Conservation (phyloP, 495 filamentous ascomycete species). For the Neurospora discreta region DNA sequence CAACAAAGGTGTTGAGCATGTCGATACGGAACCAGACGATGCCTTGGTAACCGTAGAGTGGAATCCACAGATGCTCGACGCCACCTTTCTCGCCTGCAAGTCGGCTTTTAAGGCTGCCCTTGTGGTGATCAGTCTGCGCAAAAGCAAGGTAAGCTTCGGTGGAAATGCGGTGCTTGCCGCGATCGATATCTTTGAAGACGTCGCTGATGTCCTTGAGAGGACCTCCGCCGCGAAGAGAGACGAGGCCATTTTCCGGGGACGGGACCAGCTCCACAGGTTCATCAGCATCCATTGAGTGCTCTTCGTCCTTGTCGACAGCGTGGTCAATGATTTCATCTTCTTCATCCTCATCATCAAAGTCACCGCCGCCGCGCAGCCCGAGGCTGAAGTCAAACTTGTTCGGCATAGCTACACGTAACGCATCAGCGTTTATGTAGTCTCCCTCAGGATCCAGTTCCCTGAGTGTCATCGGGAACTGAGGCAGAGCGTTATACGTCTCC, state of each 20-base stretch:
- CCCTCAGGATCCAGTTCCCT: background rate
- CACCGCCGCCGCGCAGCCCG: constrained; percentile 12
- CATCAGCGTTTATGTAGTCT: background rate
- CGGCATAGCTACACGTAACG: constrained; percentile 1
- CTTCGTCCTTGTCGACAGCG: background rate
- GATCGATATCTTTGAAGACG: background rate
- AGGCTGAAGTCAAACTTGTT: constrained; percentile 1
- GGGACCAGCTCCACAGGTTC: background rate
- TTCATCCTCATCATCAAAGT: background rate
- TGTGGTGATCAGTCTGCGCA: background rate
- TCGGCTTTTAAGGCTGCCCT: background rate
- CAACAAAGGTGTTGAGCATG: constrained; percentile 16
- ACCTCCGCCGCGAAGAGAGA: constrained; percentile 3
- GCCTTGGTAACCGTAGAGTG: constrained; percentile 20
- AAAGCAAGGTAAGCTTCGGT: background rate
- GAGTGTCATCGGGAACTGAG: background rate
- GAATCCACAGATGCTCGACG: constrained; percentile 1
- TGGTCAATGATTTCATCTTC: background rate
- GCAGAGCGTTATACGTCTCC: background rate
- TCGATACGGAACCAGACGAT: constrained; percentile 13
- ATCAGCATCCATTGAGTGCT: background rate
- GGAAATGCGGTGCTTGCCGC: background rate
- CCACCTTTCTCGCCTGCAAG: background rate
- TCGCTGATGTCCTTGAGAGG: background rate
- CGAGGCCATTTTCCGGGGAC: background rate